Percentiles rank a stretch among this genome's conserved stretches.
Evolutionary conservation across 495 filamentous ascomycete species (phyloP).

Genomic region (Aspergillus sparsus): DNA sequence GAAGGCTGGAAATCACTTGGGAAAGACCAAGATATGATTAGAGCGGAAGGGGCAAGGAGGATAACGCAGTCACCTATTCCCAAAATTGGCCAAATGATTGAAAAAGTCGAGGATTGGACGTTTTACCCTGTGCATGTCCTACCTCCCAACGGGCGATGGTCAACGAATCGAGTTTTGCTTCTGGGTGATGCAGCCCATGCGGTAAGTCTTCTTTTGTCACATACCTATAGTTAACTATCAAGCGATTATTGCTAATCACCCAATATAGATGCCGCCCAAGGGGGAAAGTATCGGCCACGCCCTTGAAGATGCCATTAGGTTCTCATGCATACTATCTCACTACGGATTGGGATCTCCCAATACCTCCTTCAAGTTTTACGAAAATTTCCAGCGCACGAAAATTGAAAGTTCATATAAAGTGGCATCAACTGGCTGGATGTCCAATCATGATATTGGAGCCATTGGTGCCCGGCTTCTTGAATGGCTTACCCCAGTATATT

Average conservation of each 20-base stretch:
- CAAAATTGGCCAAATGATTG: slow-evolving; percentile 42
- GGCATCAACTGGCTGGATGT: slow-evolving; percentile 4
- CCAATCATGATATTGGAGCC: slow-evolving; percentile 5
- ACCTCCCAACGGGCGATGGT: slow-evolving; percentile 44
- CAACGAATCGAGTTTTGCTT: slow-evolving; percentile 41
- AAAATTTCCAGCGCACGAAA: background rate
- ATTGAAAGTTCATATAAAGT: background rate
- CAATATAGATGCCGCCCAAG: slow-evolving; percentile 49
- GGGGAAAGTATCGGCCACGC: slow-evolving; percentile 52
- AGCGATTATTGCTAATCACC: background rate
- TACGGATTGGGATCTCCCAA: background rate
- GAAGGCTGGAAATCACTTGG: slow-evolving; percentile 3
- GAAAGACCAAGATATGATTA: background rate
- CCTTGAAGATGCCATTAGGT: slow-evolving; percentile 51
- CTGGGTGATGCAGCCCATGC: slow-evolving; percentile 47
- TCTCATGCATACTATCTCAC: slow-evolving; percentile 38
- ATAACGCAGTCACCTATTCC: slow-evolving; percentile 24
- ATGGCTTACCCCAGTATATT: background rate
- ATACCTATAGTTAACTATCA: background rate
- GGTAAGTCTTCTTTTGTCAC: slow-evolving; percentile 8
- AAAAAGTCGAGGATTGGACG: slow-evolving; percentile 46
- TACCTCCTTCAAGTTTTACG: background rate
- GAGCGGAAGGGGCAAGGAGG: background rate
- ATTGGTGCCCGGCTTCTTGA: slow-evolving; percentile 1
- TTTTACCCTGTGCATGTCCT: slow-evolving; percentile 54